phyloP scores from a whole-genome alignment of 805 yeast genomes.

The Komagataella pseudopastoris region DNA sequence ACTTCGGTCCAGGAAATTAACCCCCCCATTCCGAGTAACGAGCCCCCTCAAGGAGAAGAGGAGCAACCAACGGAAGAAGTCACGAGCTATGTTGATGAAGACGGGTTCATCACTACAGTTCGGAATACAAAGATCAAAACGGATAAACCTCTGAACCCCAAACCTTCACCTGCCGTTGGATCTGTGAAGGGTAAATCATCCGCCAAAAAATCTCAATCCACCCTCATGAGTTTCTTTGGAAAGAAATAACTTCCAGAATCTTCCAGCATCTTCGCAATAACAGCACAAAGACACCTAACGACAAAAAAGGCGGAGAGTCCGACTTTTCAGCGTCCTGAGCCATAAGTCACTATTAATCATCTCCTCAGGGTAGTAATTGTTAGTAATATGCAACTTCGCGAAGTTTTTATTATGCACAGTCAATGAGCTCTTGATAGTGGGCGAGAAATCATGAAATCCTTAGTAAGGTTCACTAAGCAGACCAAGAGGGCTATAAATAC shows the following conservation, averaged over 20 bases:
- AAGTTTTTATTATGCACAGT: neutral
- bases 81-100: constrained; percentile 27
- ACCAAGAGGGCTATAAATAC: neutral
- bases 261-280: neutral
- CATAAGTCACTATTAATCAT: neutral
- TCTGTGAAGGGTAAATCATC: constrained; percentile 2
- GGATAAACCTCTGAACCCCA: constrained; percentile 7
- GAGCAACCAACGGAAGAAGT: constrained; percentile 6
- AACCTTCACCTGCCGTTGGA: constrained; percentile 1
- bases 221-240: constrained; percentile 34
- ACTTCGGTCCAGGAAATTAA: constrained; percentile 4
- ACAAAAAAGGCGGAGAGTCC: neutral
- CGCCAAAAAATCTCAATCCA: constrained; percentile 20
- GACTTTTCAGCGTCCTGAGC: no score
- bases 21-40: neutral
- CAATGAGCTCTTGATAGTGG: neutral
- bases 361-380: neutral
- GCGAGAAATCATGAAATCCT: neutral
- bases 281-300: neutral
- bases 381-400: neutral
- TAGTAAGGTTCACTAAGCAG: neutral
- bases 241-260: constrained; percentile 13
- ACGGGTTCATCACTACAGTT: constrained; percentile 31
- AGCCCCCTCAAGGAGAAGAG: constrained; percentile 2
- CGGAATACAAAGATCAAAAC: constrained; percentile 3